Conservation (phyloP, 1,284 basidiomycete species). For the Fomitopsis palustris region DNA sequence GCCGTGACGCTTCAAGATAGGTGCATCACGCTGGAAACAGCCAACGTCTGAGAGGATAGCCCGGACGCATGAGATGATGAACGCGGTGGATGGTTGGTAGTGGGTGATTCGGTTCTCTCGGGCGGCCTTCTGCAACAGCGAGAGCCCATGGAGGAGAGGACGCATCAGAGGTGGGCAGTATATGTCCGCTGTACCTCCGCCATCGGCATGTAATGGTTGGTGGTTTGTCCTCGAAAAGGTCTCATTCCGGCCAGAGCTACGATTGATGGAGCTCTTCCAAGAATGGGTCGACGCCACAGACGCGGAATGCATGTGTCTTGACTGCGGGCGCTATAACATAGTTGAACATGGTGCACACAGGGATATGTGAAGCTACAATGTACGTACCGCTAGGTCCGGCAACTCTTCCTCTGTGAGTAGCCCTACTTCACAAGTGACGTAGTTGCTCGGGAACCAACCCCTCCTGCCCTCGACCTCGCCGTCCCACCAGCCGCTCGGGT, state of each 20-base stretch:
- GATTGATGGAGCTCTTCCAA: slow-evolving; percentile 40
- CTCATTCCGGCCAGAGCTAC: slow-evolving; percentile 31
- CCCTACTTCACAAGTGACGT: slow-evolving; percentile 65
- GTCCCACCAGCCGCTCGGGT: slow-evolving; percentile 97
- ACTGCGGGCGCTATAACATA: slow-evolving; percentile 15
- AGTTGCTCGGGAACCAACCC: slow-evolving; percentile 99
- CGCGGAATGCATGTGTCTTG: slow-evolving; percentile 42
- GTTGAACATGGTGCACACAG: not conserved
- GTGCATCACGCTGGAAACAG: slow-evolving; percentile 83
- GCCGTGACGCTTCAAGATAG: slow-evolving; percentile 64
- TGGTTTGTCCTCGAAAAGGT: slow-evolving; percentile 36
- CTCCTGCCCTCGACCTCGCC: slow-evolving; percentile 83
- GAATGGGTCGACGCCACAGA: slow-evolving; percentile 50
- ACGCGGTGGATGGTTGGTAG: slow-evolving; percentile 81
- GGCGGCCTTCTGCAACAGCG: slow-evolving; percentile 84
- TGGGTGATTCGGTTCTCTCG: slow-evolving; percentile 73
- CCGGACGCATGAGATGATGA: slow-evolving; percentile 94
- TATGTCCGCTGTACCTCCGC: slow-evolving; percentile 44
- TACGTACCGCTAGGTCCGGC: slow-evolving; percentile 41
- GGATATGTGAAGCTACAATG: not conserved
- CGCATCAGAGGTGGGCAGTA: slow-evolving; percentile 73
- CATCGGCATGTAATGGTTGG: slow-evolving; percentile 42
- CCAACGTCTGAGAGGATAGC: slow-evolving; percentile 82
- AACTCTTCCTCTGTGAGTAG: slow-evolving; percentile 50
- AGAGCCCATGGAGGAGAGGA: slow-evolving; percentile 80